These are phyloP conservation scores for Cyanidium caldarium DNA, from an alignment of 23 red algal species.

Conservation along the genomic window DNA sequence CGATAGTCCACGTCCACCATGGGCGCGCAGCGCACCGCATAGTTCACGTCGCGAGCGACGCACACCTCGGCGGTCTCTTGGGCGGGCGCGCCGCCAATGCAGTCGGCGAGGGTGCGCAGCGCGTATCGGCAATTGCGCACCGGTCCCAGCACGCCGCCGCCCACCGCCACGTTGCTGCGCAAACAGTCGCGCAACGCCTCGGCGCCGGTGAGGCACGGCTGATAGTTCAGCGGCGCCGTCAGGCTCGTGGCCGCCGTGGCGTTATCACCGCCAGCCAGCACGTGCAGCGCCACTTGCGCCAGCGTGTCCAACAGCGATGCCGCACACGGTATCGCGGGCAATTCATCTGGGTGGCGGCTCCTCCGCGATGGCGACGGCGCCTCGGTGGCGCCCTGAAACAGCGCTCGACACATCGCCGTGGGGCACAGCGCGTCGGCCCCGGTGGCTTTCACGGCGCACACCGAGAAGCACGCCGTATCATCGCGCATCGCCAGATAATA, in stretches of 20 bases:
- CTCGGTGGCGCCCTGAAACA: background rate
- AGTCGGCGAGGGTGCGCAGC: background rate
- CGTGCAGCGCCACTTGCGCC: background rate
- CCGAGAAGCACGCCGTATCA: background rate
- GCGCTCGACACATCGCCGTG: background rate
- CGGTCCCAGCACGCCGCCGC: background rate
- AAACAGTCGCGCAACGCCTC: background rate
- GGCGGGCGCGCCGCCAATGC: background rate
- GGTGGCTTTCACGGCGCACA: background rate
- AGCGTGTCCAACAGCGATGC: background rate
- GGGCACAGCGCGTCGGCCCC: background rate
- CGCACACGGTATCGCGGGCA: no score
- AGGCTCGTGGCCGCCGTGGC: background rate
- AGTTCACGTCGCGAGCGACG: background rate
- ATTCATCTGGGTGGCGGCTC: no score
- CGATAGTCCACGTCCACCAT: constrained; percentile 6
- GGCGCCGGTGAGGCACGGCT: background rate
- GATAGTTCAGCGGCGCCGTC: background rate
- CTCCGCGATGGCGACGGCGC: background rate
- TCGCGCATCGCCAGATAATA: background rate
- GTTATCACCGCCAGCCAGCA: background rate
- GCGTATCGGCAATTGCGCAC: background rate
- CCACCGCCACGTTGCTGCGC: background rate
- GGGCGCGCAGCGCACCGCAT: background rate
- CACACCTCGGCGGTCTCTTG: background rate